Evolutionary conservation across 225 moss, liverwort and hornwort genomes (phyloP), one percentile per base, ranked within the genome.

Genomic region (Asterella californica): DNA sequence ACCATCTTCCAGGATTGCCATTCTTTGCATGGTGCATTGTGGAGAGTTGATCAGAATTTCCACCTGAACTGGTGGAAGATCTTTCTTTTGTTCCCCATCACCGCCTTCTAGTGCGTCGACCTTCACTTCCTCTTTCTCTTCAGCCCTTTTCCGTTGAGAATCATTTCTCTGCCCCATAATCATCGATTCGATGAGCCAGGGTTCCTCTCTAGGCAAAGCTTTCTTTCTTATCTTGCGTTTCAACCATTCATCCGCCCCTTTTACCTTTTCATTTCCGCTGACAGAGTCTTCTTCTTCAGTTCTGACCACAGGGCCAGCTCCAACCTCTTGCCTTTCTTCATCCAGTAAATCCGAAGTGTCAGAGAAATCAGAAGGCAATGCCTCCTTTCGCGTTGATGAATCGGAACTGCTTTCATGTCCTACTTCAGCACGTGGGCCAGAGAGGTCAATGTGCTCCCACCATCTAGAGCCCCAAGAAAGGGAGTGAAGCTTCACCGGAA

Each of bases 1-100:
- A 33, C 93, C 89, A 76, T 95, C 88, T 87, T 99, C 97, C 27
- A 99, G 81, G 38, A 99, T 99, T 79, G 97, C 97, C 93, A 93
- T 95, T 85, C 95, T 91, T 79, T 99, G 95, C 97, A 99, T 94
- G 11, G 94, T 99, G 71, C 97, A 93, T 85, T 93, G 93, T 27
- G 97, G 93, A 60, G 97, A 93, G 76, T 99, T 99, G 6, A 99
- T 99, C 46, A 99, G 89, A 69, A 99, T 95, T 78, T 95, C 93
- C 64, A 99, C 97, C 86, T 93, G 89, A 76, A 81, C 88, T 32
- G 80, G 60, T 69, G 61, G 37, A 37, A 86, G 83, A 25, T 66
- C 55, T 27, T 72, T 70, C 73, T 77, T 53, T 32, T 60, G 79
- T 75, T 82, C 86, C 73, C 57, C 80, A 54, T 81, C 84, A 37